A percentile compares a stretch with the other conserved stretches of the same genome.
phyloP scores from a whole-genome alignment of 2,329 filamentous ascomycete genomes.

The Amauroascus verrucosus region DNA sequence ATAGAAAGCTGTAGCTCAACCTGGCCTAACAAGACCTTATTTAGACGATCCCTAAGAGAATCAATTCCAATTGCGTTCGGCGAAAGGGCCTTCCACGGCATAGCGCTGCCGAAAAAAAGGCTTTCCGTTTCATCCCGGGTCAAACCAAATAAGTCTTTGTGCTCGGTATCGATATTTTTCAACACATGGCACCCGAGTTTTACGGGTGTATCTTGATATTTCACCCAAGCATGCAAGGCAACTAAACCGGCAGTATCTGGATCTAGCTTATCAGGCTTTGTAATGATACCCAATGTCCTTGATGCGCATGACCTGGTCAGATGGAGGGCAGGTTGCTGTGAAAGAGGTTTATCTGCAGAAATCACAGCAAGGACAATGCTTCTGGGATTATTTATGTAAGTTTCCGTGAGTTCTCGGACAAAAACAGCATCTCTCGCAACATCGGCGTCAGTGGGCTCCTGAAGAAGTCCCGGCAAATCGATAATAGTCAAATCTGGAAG shows the following conservation, averaged over 20 bases:
- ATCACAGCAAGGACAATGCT: conserved; percentile 42
- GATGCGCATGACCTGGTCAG: conserved; percentile 27
- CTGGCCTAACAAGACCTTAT: conserved; percentile 26
- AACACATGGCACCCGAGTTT: conserved; percentile 43
- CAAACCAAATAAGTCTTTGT: conserved; percentile 17
- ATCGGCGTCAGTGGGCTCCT: conserved; percentile 45
- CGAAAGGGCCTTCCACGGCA: conserved; percentile 22
- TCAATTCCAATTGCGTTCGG: conserved; percentile 24
- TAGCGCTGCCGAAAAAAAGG: conserved; percentile 25
- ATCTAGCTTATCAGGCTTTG: conserved; percentile 36
- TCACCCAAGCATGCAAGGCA: conserved; percentile 28
- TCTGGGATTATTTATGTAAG: conserved; percentile 34
- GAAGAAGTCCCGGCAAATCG: conserved; percentile 51
- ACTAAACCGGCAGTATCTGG: conserved; percentile 29
- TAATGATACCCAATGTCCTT: conserved; percentile 39
- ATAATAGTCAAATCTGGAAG: conserved; percentile 52
- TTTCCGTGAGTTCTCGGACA: conserved; percentile 39
- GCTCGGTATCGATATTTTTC: conserved; percentile 36
- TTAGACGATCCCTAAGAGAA: conserved; percentile 25
- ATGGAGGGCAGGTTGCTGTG: conserved; percentile 34
- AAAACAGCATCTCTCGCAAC: conserved; percentile 45
- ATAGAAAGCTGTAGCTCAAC: conserved; percentile 27
- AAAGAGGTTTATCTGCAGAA: conserved; percentile 35
- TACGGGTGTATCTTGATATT: conserved; percentile 35
- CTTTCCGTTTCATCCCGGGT: conserved; percentile 26